Base-by-base conservation (phyloP, 495 filamentous ascomycete genomes). In the Penicillium flavigenum region DNA sequence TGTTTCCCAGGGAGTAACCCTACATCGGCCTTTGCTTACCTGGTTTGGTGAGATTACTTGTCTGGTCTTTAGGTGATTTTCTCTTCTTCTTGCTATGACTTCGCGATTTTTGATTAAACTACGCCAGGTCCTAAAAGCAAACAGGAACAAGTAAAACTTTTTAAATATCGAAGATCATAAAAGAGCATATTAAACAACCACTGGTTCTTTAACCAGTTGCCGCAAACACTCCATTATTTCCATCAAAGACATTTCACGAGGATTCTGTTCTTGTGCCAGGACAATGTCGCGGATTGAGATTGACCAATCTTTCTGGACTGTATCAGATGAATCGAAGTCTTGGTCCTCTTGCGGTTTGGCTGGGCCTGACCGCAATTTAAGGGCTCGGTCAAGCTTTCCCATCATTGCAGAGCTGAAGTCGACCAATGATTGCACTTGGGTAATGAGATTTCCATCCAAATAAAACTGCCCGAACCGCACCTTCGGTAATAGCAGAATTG, bases 181-280 rank as follows among this genome's bases (percentile, higher is more conserved):
- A 24, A 29, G 0, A 29, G 0, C 14, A 27, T 47, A 14, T 65
- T 36, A 68, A 24, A 31, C 7, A 26, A 12, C 11, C 11, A 22
- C 32, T n/a, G 47, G 26, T 1, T 59, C 60, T 31, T 56, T 54
- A 7, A 62, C 43, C 27, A 68, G 57, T 8, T 60, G 56, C 7
- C 57, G 16, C 22, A 68, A 46, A 17, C 57, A 59, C 1, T 34
- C 48, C 56, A 69, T 64, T 8, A 57, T 47, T n/a, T 69, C 58
- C 34, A 54, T 59, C 55, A 69, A 45, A 4, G 59, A 12, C 14
- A 58, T 58, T 4, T 54, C 54, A 20, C 47, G 38, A 1, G 29
- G 10, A 1, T 45, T 41, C 6, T 58, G 38, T 19, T 68, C 63
- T 24, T 63, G 58, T 2, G 56, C 42, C 19, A 64, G 11, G 3